phyloP scores from a whole-genome alignment of 768 basidiomycete species.

The Boletus rex-veris region DNA sequence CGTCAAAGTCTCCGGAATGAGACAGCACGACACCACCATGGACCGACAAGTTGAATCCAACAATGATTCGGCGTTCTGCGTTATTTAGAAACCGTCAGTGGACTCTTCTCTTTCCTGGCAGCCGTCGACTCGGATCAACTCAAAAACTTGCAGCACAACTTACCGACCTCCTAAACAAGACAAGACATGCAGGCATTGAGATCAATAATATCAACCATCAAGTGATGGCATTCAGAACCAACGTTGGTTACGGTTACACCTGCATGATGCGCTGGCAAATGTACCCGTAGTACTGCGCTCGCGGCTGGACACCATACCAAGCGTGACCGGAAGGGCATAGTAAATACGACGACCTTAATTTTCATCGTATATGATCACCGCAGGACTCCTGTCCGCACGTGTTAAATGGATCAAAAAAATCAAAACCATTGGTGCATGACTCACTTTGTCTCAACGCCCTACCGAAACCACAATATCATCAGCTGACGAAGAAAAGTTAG shows the following conservation, averaged over 20 bases:
- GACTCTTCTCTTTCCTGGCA: too few relatives aligned
- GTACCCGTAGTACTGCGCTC: too few relatives aligned
- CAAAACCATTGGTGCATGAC: background rate
- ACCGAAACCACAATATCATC: background rate
- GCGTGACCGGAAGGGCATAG: background rate
- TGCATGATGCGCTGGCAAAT: background rate
- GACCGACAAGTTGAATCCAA: background rate
- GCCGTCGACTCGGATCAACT: too few relatives aligned
- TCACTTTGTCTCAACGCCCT: conserved; percentile 12
- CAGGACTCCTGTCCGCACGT: background rate
- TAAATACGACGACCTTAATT: background rate
- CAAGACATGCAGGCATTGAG: background rate
- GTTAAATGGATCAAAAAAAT: background rate
- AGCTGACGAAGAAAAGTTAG: background rate
- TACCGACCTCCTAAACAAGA: background rate
- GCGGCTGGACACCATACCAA: background rate
- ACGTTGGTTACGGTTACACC: background rate
- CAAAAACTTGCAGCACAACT: too few relatives aligned
- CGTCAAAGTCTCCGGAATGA: background rate
- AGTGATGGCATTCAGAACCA: background rate
- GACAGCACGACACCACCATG: background rate
- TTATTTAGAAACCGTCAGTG: too few relatives aligned
- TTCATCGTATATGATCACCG: conserved; percentile 4
- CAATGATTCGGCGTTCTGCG: too few relatives aligned
- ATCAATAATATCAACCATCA: background rate